Base-by-base conservation (phyloP, 805 yeast species). In the Cephaloascus fragrans region DNA sequence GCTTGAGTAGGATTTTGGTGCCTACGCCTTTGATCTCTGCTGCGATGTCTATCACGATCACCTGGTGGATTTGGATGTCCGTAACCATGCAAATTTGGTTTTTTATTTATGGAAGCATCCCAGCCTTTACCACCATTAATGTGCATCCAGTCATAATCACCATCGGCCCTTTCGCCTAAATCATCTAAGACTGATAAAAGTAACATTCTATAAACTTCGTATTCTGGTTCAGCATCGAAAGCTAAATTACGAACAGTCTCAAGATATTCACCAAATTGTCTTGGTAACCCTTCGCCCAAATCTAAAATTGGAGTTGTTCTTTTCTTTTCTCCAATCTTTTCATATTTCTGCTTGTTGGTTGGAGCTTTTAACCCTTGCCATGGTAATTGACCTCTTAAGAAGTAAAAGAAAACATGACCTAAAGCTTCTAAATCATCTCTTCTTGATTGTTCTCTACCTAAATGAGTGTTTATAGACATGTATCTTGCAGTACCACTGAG, bases 281-380 rank as follows among this genome's bases (percentile, higher is more conserved):
- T 77, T 34, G 98, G 98, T 52, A 80, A 77, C 6, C 95, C 95
- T 47, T 79, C 81, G 51, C 96, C 84, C 43, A 93, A 69, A 48
- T 87, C 97, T 49, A 73, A 75, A 44, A 89, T 83, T 37, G 84
- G 80, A 1, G 98, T 90, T 2, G 87, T 73, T 63, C 89, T 87
- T 59, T 93, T 93, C 67, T 88, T 90, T 57, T 89, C 94, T 43
- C 98, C 97, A 59, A 93, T 93, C 59, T 88, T 89, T 60, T 93
- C 97, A 62, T 93, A 93, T 64, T 93, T 93, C 53, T 87, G 96
- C 64, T 93, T 90, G 69, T 93, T 93, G 32, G 96, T 89, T 47
- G 96, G 96, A 4, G 98, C 98, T 61, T 93, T 90, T 49, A 93
- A 71, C 19, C 98, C 98, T 68, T 93, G 98, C 98, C 98, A 93